A percentile compares a stretch with the other conserved stretches of the same genome.
Evolutionary conservation across 2,329 filamentous ascomycete species (phyloP).

Genomic region (Colletotrichum sp.): DNA sequence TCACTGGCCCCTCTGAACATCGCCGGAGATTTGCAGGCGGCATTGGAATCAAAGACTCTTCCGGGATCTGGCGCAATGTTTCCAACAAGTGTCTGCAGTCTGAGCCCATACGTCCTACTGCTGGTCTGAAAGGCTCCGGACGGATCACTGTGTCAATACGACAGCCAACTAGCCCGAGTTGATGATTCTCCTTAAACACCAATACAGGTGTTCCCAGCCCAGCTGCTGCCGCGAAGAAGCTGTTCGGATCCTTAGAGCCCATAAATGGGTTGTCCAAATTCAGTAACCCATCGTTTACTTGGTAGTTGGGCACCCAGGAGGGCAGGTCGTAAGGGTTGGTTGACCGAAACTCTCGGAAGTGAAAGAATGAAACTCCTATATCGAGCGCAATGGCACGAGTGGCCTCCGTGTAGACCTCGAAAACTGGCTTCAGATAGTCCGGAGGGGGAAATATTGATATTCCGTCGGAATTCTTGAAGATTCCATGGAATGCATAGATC

Average conservation of each 20-base stretch:
- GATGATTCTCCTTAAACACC: rapidly evolving
- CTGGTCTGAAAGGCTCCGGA: not conserved
- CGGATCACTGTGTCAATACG: not conserved
- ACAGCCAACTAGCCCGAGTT: not conserved
- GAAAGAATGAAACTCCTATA: rapidly evolving
- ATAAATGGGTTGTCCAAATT: rapidly evolving
- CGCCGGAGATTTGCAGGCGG: no score
- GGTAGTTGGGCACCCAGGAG: not conserved
- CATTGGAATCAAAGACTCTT: not conserved
- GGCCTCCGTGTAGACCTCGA: not conserved
- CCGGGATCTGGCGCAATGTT: not conserved
- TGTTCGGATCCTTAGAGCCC: not conserved
- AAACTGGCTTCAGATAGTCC: not conserved
- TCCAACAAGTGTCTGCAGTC: not conserved
- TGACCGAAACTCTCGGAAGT: not conserved
- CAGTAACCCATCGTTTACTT: rapidly evolving
- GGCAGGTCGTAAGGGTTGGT: not conserved
- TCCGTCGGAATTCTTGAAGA: not conserved
- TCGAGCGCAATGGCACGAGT: not conserved
- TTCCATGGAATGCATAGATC: not conserved
- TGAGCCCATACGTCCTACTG: rapidly evolving
- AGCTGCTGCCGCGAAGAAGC: not conserved
- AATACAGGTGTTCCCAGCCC: rapidly evolving
- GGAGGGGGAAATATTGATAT: not conserved
- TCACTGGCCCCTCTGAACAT: no score